Percentiles rank a stretch among this genome's conserved stretches.
Evolutionary conservation across 2,329 filamentous ascomycete species (phyloP).

Genomic region (Exophiala sp.): DNA sequence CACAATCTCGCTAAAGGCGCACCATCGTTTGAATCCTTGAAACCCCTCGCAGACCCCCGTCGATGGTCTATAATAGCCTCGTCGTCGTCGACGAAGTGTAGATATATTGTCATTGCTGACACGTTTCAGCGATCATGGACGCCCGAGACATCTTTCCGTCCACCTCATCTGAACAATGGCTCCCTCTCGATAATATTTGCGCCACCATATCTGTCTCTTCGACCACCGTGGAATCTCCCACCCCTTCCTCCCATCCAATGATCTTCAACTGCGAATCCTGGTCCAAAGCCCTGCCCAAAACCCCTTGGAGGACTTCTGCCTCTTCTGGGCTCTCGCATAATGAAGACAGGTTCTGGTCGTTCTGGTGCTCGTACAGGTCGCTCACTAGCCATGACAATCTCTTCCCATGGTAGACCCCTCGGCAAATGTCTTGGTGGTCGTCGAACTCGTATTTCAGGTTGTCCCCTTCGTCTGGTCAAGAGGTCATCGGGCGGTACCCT

Average conservation of each 20-base stretch:
- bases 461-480: neutral
- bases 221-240: neutral
- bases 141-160: neutral
- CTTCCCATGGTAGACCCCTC: slow-evolving; percentile 8
- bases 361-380: neutral
- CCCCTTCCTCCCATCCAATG: slow-evolving; percentile 1
- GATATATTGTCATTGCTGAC: neutral
- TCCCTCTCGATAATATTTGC: slow-evolving; percentile 17
- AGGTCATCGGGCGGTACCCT: neutral
- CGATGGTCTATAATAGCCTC: too few species aligned
- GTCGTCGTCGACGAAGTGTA: too few species aligned
- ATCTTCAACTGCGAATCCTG: neutral
- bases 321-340: neutral
- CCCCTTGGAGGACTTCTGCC: neutral
- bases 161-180: slow-evolving; percentile 6
- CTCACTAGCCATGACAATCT: slow-evolving; percentile 8
- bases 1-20: too few species aligned
- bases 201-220: neutral
- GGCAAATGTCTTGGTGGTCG: slow-evolving; percentile 13
- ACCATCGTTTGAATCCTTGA: too few species aligned
- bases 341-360: slow-evolving; percentile 3
- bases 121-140: neutral
- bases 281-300: neutral
- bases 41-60: too few species aligned
- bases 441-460: neutral